Evolutionary conservation across 2,329 filamentous ascomycete species (phyloP).

Genomic region (Pseudogymnoascus sp.): DNA sequence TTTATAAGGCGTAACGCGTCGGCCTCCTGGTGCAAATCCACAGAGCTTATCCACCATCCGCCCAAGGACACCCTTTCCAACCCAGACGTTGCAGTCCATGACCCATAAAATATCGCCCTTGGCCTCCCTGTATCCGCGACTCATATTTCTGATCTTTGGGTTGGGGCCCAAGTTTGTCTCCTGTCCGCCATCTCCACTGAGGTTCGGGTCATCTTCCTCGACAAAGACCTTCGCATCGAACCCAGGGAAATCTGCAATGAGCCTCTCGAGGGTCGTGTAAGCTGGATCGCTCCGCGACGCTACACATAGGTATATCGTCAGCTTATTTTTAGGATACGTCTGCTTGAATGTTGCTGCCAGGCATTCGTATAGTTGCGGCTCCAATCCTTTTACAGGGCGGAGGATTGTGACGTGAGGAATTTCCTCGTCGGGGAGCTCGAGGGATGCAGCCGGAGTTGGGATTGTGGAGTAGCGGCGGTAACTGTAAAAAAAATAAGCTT

Average conservation of each 20-base stretch:
- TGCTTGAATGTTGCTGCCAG: slow-evolving; percentile 79
- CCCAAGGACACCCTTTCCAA: slow-evolving; percentile 67
- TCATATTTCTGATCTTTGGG: slow-evolving; percentile 97
- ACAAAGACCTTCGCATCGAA: slow-evolving; percentile 67
- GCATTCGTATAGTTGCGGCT: slow-evolving; percentile 85
- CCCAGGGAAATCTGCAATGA: slow-evolving; percentile 65
- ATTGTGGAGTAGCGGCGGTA: slow-evolving; percentile 46
- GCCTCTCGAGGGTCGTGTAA: slow-evolving; percentile 60
- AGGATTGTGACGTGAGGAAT: slow-evolving; percentile 83
- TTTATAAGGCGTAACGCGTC: slow-evolving; percentile 57
- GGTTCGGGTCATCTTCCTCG: slow-evolving; percentile 69
- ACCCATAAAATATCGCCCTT: slow-evolving; percentile 88
- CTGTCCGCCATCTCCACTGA: slow-evolving; percentile 47
- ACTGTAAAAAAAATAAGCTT: slow-evolving; percentile 28
- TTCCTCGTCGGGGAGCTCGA: slow-evolving; percentile 41
- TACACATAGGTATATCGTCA: slow-evolving; percentile 78
- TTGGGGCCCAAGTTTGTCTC: slow-evolving; percentile 71
- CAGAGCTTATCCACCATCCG: slow-evolving; percentile 84
- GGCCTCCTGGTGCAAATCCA: slow-evolving; percentile 50
- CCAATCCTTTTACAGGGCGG: slow-evolving; percentile 85
- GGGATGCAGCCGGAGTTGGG: slow-evolving; percentile 42
- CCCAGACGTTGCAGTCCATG: slow-evolving; percentile 94
- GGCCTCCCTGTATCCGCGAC: slow-evolving; percentile 81
- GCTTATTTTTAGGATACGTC: slow-evolving; percentile 65
- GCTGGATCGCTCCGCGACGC: slow-evolving; percentile 67